Evolutionary conservation across 169 alveolate species (phyloP), one percentile per base, ranked within the genome.

Genomic region (Fabrea salina): DNA sequence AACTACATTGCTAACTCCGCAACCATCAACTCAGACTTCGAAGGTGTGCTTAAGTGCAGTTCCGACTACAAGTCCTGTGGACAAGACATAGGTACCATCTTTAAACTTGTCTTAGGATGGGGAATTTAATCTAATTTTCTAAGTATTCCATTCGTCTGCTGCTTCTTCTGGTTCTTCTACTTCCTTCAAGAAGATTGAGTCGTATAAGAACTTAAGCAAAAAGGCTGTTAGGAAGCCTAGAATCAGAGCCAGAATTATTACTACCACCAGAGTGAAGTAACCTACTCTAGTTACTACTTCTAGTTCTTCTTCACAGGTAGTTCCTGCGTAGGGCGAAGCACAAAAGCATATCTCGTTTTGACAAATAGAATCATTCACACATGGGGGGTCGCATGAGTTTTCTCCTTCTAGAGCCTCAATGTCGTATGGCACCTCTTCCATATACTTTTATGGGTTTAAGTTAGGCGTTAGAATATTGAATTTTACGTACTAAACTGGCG

Each of bases 321-420:
- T n/a, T 25, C 67, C 67, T 1, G 40, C 67, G 27, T 56, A 56
- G 27, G 67, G 67, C 11, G 40, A 19, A 11, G n/a, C 27, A 56
- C 67, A 56, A 25, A 56, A 56, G 3, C 67, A 56, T 22, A 56
- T 56, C 27, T 25, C 37, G 27, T 56, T 56, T 25, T 56, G 67
- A 3, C 67, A 56, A 3, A n/a, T 11, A 22, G 40, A 27, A 25
- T 25, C 67, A 56, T 19, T 56, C 11, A 25, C 27, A 56, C 67
- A 56, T 19, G 67, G 40, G 11, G 67, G 67, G 4, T 35, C 27
- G 27, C 67, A 56, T 22, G 25, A 56, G 16, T 56, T 16, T 22
- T 56, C 67, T 16, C 67, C 67, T 56, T 56, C 67, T n/a, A 56
- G n/a, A 22, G 67, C 67, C n/a, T 25, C 27, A 22, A 25, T 19